Evolutionary conservation across 495 filamentous ascomycete species (phyloP).

Genomic region (Jackrogersella minutella): DNA sequence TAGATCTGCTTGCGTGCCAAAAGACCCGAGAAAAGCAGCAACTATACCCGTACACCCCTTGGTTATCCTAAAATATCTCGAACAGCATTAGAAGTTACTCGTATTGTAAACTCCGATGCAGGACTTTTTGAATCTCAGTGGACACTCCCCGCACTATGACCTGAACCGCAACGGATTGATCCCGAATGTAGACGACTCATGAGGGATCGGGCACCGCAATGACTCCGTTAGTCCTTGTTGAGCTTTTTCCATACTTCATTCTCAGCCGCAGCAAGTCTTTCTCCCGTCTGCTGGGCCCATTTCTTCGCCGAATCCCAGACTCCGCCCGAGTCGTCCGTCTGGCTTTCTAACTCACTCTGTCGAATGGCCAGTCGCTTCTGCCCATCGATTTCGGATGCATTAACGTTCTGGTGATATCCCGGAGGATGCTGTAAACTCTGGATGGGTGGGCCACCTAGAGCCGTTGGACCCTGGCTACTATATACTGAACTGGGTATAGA

Average conservation of each 20-base stretch:
- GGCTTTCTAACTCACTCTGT: constrained; percentile 37
- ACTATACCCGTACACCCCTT: neutral
- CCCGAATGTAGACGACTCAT: neutral
- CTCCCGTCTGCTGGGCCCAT: constrained; percentile 67
- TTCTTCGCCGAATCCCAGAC: constrained; percentile 65
- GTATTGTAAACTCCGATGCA: constrained; percentile 5
- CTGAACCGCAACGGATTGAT: constrained; percentile 3
- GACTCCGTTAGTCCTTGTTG: constrained; percentile 55
- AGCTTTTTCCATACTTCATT: constrained; percentile 76
- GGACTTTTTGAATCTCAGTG: constrained; percentile 1
- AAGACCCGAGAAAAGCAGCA: neutral
- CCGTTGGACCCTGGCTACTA: constrained; percentile 20
- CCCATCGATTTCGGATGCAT: constrained; percentile 55
- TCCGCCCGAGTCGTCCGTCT: constrained; percentile 53
- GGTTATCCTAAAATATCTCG: neutral
- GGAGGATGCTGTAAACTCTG: constrained; percentile 56
- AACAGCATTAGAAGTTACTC: neutral
- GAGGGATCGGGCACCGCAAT: neutral
- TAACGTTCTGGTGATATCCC: constrained; percentile 65
- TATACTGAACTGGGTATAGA: constrained; percentile 33
- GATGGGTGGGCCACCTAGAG: constrained; percentile 1
- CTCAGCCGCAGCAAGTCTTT: constrained; percentile 68
- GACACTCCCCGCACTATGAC: constrained; percentile 2
- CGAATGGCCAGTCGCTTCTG: constrained; percentile 44
- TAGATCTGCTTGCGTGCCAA: neutral